These are phyloP conservation scores for Paxillus involutus DNA, from an alignment of 768 basidiomycete genomes.

Conservation along the genomic window DNA sequence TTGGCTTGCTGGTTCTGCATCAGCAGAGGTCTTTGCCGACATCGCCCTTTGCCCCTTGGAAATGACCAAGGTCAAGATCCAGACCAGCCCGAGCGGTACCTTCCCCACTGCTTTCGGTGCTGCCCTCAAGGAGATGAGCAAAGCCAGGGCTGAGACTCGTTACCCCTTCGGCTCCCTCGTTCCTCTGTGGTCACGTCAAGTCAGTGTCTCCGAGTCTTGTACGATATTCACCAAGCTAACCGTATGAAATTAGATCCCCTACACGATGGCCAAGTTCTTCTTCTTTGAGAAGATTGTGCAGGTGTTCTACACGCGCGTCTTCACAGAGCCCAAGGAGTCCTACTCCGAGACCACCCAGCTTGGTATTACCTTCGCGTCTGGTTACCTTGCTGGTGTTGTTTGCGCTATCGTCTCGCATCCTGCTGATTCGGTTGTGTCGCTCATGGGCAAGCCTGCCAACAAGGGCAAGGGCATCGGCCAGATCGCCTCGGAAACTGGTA, in stretches of 20 bases:
- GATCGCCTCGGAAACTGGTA: constrained; percentile 72
- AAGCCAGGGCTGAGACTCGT: constrained; percentile 66
- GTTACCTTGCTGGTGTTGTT: constrained; percentile 94
- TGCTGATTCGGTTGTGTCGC: constrained; percentile 90
- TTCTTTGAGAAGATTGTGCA: constrained; percentile 90
- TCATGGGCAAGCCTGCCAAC: constrained; percentile 87
- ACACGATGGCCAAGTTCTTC: constrained; percentile 99
- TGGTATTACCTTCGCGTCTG: constrained; percentile 84
- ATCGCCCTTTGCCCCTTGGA: constrained; percentile 94
- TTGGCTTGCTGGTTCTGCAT: constrained; percentile 93
- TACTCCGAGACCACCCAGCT: constrained; percentile 86
- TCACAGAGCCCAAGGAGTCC: constrained; percentile 73
- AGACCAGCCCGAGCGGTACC: constrained; percentile 71
- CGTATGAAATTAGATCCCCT: constrained; percentile 67
- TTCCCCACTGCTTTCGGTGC: constrained; percentile 77
- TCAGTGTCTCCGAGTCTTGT: constrained; percentile 27
- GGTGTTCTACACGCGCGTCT: constrained; percentile 86
- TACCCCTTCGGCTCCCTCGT: constrained; percentile 85
- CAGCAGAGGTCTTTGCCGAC: constrained; percentile 94
- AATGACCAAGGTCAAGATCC: constrained; percentile 92
- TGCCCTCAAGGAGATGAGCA: constrained; percentile 70
- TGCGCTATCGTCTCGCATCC: constrained; percentile 97
- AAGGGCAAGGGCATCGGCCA: constrained; percentile 75
- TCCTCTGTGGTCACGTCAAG: constrained; percentile 88
- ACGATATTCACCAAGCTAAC: neutral